A percentile compares a stretch with the other conserved stretches of the same genome.
Evolutionary conservation across 345 rosid genomes (phyloP).

Genomic region (Garcia nutans): DNA sequence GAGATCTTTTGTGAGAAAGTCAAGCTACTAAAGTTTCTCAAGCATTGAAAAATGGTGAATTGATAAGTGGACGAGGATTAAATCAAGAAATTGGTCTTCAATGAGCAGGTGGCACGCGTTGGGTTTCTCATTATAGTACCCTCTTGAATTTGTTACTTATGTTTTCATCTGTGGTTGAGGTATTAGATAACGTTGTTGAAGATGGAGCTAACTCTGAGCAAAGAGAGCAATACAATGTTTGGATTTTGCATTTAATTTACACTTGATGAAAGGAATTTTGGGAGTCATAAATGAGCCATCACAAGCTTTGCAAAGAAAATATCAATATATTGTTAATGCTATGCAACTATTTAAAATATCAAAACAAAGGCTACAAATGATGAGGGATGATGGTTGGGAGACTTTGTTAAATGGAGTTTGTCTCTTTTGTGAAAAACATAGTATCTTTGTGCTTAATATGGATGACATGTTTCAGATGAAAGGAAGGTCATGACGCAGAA

Average conservation of each 20-base stretch:
- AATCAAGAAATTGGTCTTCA: conserved; percentile 10
- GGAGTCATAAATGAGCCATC: conserved; percentile 13
- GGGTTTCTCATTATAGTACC: not conserved
- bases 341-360: not conserved
- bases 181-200: not conserved
- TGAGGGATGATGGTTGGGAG: conserved; percentile 1
- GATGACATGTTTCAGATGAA: too few relatives aligned
- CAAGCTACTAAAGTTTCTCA: not conserved
- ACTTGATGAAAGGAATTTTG: not conserved
- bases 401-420: not conserved
- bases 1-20: not conserved
- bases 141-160: not conserved
- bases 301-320: conserved; percentile 1
- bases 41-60: not conserved
- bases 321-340: conserved; percentile 9
- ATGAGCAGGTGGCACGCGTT: not conserved
- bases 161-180: not conserved
- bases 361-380: not conserved
- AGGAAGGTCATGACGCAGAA: too few relatives aligned
- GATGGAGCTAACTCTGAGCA: not conserved
- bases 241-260: not conserved
- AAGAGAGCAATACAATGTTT: not conserved
- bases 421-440: not conserved
- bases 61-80: not conserved
- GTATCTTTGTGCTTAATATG: too few relatives aligned